These are phyloP conservation scores for Zygosaccharomyces lentus DNA, from an alignment of 805 yeast genomes.

Conservation along the genomic window DNA sequence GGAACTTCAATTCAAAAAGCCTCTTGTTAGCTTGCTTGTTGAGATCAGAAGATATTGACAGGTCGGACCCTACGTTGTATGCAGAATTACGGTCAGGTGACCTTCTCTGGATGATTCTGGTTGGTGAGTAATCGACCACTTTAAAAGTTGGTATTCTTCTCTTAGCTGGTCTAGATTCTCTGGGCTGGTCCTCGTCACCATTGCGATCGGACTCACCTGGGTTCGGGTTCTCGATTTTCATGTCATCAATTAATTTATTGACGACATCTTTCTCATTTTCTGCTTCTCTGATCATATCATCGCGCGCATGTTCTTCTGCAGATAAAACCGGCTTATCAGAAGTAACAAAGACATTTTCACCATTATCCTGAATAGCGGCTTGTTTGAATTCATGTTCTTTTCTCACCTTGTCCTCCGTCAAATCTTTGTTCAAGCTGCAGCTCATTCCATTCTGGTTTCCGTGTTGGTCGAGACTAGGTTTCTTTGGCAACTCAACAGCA, in stretches of 20 bases:
- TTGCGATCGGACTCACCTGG: too few relatives aligned
- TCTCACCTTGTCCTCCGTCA: background rate
- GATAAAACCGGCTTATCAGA: background rate
- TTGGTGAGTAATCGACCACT: constrained; percentile 25
- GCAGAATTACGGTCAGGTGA: constrained; percentile 8
- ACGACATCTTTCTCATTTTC: background rate
- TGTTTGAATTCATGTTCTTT: background rate
- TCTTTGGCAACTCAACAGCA: background rate
- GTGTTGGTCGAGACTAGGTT: background rate
- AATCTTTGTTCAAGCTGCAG: background rate
- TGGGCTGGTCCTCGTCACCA: background rate
- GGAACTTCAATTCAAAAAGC: constrained; percentile 22
- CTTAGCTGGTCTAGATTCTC: background rate
- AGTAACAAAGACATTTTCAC: constrained; percentile 1
- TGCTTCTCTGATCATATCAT: background rate
- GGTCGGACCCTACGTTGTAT: constrained; percentile 14
- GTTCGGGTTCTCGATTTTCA: background rate
- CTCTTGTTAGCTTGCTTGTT: constrained; percentile 16
- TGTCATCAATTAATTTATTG: background rate
- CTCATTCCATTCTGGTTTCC: background rate
- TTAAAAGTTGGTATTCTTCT: constrained; percentile 14
- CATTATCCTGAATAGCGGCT: background rate
- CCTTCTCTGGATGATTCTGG: constrained; percentile 13
- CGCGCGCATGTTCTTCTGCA: background rate
- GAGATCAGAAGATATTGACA: constrained; percentile 20